These are phyloP conservation scores for Teratosphaeria gauchensis DNA, from an alignment of 2,329 filamentous ascomycete species.

Conservation along the genomic window DNA sequence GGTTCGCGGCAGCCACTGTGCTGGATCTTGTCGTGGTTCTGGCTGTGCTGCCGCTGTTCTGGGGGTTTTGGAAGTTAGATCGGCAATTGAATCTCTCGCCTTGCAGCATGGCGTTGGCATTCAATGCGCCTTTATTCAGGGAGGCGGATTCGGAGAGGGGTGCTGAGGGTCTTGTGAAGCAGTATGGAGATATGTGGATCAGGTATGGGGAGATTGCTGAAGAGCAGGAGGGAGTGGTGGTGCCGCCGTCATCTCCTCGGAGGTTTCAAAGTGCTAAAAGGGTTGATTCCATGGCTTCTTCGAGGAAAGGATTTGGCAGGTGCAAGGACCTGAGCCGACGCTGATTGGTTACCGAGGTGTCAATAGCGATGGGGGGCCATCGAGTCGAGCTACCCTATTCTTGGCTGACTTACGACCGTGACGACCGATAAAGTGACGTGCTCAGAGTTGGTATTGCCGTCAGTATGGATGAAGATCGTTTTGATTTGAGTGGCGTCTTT, in stretches of 20 bases:
- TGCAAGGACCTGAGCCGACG: background rate
- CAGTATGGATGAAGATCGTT: no score
- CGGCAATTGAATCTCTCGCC: background rate
- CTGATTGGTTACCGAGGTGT: background rate
- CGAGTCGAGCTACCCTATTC: no score
- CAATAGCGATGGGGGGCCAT: no score
- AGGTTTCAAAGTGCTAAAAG: background rate
- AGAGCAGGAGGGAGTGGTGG: background rate
- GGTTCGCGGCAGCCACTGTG: conserved; percentile 6
- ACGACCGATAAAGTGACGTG: no score
- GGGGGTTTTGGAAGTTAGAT: conserved; percentile 9
- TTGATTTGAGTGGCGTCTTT: no score
- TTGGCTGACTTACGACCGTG: no score
- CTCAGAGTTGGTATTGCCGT: no score
- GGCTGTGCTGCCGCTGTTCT: conserved; percentile 8
- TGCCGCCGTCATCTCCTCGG: background rate
- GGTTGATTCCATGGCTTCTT: background rate
- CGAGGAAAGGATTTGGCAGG: background rate
- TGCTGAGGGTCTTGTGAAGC: background rate
- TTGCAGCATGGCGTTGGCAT: background rate
- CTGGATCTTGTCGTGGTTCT: conserved; percentile 7
- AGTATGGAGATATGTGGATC: conserved; percentile 1
- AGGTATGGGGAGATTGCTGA: background rate
- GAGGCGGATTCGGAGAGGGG: conserved; percentile 1
- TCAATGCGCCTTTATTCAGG: conserved; percentile 2